phyloP scores from a whole-genome alignment of 139 green algal species.

The Tetratostichococcus sp. region DNA sequence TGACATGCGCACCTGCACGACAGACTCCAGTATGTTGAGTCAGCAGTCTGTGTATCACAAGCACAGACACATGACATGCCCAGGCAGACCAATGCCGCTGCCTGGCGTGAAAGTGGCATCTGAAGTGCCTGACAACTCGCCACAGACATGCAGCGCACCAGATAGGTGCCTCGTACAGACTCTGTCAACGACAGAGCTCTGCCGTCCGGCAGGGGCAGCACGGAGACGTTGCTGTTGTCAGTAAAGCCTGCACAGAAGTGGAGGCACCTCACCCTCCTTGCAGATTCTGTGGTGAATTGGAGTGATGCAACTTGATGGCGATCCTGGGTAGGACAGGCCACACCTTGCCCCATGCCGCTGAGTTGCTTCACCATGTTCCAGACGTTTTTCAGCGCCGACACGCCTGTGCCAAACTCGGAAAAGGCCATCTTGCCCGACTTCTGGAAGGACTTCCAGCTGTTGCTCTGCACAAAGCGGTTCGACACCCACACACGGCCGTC shows the following conservation, averaged over 20 bases:
- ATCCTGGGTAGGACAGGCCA: too few species aligned
- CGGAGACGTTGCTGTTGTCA: slow-evolving; percentile 73
- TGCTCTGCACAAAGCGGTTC: slow-evolving; percentile 35
- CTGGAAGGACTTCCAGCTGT: slow-evolving; percentile 31
- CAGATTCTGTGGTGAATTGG: too few species aligned
- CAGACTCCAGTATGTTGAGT: too few species aligned
- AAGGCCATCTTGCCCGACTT: slow-evolving; percentile 44
- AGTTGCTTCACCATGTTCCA: slow-evolving; percentile 9
- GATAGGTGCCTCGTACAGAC: slow-evolving; percentile 44
- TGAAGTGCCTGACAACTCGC: too few species aligned
- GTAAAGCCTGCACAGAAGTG: slow-evolving; percentile 42
- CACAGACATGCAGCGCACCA: slow-evolving; percentile 34
- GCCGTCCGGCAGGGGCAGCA: slow-evolving; percentile 38
- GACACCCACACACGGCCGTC: slow-evolving; percentile 25
- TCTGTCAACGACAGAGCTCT: slow-evolving; percentile 56
- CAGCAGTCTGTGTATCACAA: too few species aligned
- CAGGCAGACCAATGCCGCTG: too few species aligned
- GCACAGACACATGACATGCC: too few species aligned
- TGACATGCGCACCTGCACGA: not conserved
- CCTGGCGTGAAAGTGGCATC: too few species aligned
- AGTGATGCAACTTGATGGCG: too few species aligned
- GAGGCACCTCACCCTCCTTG: not conserved
- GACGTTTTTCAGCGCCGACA: slow-evolving; percentile 14
- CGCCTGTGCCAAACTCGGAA: slow-evolving; percentile 54
- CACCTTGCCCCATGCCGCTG: slow-evolving; percentile 9